Evolutionary conservation across 345 rosid genomes (phyloP).

Genomic region (Lepidium africanum): DNA sequence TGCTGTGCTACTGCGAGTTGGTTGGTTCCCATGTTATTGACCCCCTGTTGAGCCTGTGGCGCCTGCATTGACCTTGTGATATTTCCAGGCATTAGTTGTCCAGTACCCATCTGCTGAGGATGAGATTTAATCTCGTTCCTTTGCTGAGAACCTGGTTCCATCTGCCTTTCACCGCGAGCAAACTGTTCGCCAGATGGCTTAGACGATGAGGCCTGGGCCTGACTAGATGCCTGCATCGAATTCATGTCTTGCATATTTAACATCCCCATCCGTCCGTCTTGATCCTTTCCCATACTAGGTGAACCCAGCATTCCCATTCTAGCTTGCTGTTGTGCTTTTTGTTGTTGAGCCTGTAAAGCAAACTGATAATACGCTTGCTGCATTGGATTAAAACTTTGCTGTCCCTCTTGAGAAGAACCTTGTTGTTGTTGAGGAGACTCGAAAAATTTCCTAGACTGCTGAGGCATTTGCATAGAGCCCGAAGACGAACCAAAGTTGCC

Average conservation of each 20-base stretch:
- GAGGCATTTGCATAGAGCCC: conserved; percentile 72
- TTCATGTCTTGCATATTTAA: conserved; percentile 75
- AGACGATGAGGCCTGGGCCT: conserved; percentile 75
- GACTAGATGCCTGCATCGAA: conserved; percentile 67
- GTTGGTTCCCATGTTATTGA: conserved; percentile 53
- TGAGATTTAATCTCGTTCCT: conserved; percentile 53
- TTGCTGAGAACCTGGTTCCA: conserved; percentile 57
- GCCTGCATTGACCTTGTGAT: conserved; percentile 64
- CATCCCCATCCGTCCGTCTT: conserved; percentile 52
- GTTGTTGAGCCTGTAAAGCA: conserved; percentile 70
- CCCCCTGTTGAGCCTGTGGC: conserved; percentile 50
- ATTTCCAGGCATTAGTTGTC: conserved; percentile 54
- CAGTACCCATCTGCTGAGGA: conserved; percentile 42
- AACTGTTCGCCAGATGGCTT: conserved; percentile 61
- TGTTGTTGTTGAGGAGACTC: conserved; percentile 68
- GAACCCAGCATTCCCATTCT: conserved; percentile 58
- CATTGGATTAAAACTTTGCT: conserved; percentile 59
- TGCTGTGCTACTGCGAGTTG: conserved; percentile 74
- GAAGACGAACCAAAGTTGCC: conserved; percentile 53
- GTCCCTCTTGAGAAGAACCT: conserved; percentile 59
- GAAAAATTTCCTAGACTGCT: conserved; percentile 73
- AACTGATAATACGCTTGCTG: conserved; percentile 85
- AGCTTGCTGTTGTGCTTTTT: conserved; percentile 74
- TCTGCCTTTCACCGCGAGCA: conserved; percentile 55
- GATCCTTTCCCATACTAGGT: conserved; percentile 53